phyloP scores from a whole-genome alignment of 139 green algal genomes.

The Axilococcus clingmanii region DNA sequence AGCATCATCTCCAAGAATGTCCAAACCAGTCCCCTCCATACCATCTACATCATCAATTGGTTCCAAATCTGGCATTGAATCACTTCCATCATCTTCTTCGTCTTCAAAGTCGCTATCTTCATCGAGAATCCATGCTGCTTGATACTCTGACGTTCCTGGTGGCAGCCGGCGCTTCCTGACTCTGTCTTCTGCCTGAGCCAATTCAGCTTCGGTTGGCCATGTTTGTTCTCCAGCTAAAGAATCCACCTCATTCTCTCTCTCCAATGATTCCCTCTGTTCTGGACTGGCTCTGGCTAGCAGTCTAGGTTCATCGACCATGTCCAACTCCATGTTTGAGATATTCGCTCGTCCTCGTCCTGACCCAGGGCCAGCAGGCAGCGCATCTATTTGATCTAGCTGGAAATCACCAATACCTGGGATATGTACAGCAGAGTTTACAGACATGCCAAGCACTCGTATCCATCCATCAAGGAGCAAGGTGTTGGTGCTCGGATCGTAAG shows the following conservation, averaged over 20 bases:
- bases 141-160: slow-evolving; percentile 82
- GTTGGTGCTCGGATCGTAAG: slow-evolving; percentile 16
- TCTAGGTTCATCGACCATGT: slow-evolving; percentile 11
- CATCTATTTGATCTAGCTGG: slow-evolving; percentile 52
- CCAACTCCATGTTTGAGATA: too few relatives aligned
- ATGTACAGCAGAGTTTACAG: slow-evolving; percentile 63
- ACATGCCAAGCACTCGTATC: slow-evolving; percentile 53
- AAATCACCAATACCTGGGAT: slow-evolving; percentile 72
- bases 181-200: slow-evolving; percentile 26
- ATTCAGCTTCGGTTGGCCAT: slow-evolving; percentile 78
- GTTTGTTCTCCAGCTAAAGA: slow-evolving; percentile 69
- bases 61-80: slow-evolving; percentile 15
- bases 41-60: slow-evolving; percentile 3
- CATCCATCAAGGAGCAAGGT: slow-evolving; percentile 42
- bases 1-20: too few relatives aligned
- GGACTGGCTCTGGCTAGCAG: slow-evolving; percentile 37
- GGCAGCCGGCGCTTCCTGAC: slow-evolving; percentile 38
- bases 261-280: slow-evolving; percentile 39
- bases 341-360: too few relatives aligned
- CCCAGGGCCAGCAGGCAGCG: too few relatives aligned
- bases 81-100: slow-evolving; percentile 18
- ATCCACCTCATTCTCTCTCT: slow-evolving; percentile 56
- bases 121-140: slow-evolving; percentile 86
- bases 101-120: slow-evolving; percentile 25
- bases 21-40: neutral